A percentile compares a stretch with the other conserved stretches of the same genome.
phyloP scores from a whole-genome alignment of 139 green algal genomes.

The Closterium sp. region DNA sequence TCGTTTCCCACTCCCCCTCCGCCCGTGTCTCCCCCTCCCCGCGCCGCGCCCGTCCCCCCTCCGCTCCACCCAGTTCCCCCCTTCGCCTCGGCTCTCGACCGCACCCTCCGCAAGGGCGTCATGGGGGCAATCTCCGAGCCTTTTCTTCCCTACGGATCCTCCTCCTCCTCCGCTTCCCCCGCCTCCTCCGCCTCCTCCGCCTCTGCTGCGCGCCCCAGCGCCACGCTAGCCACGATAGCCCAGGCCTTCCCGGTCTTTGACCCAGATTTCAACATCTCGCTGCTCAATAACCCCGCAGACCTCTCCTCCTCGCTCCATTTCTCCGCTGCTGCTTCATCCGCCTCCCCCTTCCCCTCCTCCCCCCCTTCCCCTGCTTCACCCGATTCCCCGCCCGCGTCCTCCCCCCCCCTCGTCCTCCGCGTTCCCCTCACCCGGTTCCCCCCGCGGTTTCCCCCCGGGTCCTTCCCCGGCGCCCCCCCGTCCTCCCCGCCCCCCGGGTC shows the following conservation, averaged over 20 bases:
- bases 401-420: background rate
- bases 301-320: background rate
- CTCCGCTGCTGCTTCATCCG: background rate
- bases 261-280: background rate
- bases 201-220: too few species aligned
- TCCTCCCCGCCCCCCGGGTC: background rate
- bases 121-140: background rate
- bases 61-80: background rate
- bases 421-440: background rate
- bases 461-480: background rate
- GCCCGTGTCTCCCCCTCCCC: background rate
- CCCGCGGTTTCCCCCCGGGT: background rate
- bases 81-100: background rate
- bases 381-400: background rate
- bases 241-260: background rate
- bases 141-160: background rate
- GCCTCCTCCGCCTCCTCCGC: too few species aligned
- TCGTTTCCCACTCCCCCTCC: background rate
- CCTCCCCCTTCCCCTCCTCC: background rate
- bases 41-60: background rate
- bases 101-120: background rate
- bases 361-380: background rate
- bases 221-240: background rate
- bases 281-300: background rate
- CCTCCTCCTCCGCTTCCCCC: too few species aligned